These are phyloP conservation scores for Aspergillus sp. DNA, from an alignment of 2,329 filamentous ascomycete genomes.

Conservation along the genomic window DNA sequence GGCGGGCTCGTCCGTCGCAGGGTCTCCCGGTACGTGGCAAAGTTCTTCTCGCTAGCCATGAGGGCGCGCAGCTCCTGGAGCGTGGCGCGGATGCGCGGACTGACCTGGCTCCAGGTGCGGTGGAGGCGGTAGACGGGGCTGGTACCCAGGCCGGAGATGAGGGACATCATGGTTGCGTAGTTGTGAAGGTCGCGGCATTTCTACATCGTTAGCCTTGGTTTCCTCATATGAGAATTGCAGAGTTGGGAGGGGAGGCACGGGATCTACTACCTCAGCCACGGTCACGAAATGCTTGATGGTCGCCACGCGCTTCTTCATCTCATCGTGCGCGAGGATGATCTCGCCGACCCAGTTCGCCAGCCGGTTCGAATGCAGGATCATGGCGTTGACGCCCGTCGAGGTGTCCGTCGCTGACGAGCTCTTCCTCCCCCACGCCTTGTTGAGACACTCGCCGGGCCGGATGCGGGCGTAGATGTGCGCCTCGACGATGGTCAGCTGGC, in stretches of 20 bases:
- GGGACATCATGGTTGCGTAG: constrained; percentile 91
- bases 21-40: constrained; percentile 58
- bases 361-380: constrained; percentile 94
- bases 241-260: not conserved
- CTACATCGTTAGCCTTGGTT: constrained; percentile 44
- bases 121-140: constrained; percentile 88
- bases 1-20: constrained; percentile 85
- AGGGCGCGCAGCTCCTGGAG: constrained; percentile 83
- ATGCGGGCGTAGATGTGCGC: constrained; percentile 87
- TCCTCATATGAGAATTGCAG: no score
- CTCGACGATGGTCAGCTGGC: constrained; percentile 91
- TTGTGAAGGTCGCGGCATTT: constrained; percentile 89
- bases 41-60: constrained; percentile 94
- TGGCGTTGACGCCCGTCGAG: constrained; percentile 84
- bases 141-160: constrained; percentile 87
- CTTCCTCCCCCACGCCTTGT: constrained; percentile 97
- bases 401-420: constrained; percentile 64
- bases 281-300: constrained; percentile 95
- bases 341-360: constrained; percentile 97
- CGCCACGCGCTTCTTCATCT: constrained; percentile 86
- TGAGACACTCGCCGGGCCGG: constrained; percentile 85
- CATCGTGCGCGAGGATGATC: constrained; percentile 88
- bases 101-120: constrained; percentile 88
- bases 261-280: constrained; percentile 71
- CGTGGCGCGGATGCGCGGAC: constrained; percentile 70